These are phyloP conservation scores for Hericium coralloides DNA, from an alignment of 768 basidiomycete species.

Conservation along the genomic window DNA sequence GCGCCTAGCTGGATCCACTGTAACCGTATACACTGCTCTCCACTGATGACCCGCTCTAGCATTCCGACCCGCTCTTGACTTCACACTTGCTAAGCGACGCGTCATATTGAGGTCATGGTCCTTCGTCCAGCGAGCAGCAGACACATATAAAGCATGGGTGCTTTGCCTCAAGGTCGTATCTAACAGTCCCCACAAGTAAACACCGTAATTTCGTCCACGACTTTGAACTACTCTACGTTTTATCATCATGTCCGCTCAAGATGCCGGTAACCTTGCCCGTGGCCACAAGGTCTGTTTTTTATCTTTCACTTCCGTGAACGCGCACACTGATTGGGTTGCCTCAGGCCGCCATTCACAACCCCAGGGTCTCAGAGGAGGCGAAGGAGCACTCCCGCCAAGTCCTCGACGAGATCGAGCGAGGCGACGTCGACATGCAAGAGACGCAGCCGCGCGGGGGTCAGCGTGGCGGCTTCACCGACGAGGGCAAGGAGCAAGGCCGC, in stretches of 20 bases:
- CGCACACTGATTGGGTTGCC: neutral
- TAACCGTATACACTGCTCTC: too few relatives aligned
- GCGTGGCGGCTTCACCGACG: neutral
- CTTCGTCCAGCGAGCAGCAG: too few relatives aligned
- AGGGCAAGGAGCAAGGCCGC: conserved; percentile 15
- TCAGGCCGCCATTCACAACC: conserved; percentile 23
- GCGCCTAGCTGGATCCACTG: too few relatives aligned
- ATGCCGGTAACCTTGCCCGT: neutral
- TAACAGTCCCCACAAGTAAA: too few relatives aligned
- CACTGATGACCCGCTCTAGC: too few relatives aligned
- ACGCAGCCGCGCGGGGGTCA: conserved; percentile 7
- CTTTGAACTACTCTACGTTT: neutral
- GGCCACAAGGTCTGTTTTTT: conserved; percentile 1
- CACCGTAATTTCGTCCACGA: too few relatives aligned
- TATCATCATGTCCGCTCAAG: neutral
- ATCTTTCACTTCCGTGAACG: neutral
- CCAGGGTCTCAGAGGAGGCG: conserved; percentile 22
- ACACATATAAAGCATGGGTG: too few relatives aligned
- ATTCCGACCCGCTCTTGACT: too few relatives aligned
- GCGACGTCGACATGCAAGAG: too few relatives aligned
- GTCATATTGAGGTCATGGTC: too few relatives aligned
- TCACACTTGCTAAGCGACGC: too few relatives aligned
- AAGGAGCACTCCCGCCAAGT: conserved; percentile 22
- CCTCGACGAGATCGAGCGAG: conserved; percentile 13
- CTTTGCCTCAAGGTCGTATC: too few relatives aligned